These are phyloP conservation scores for Aquanectria penicillioides DNA, from an alignment of 2,329 filamentous ascomycete genomes.

Conservation along the genomic window DNA sequence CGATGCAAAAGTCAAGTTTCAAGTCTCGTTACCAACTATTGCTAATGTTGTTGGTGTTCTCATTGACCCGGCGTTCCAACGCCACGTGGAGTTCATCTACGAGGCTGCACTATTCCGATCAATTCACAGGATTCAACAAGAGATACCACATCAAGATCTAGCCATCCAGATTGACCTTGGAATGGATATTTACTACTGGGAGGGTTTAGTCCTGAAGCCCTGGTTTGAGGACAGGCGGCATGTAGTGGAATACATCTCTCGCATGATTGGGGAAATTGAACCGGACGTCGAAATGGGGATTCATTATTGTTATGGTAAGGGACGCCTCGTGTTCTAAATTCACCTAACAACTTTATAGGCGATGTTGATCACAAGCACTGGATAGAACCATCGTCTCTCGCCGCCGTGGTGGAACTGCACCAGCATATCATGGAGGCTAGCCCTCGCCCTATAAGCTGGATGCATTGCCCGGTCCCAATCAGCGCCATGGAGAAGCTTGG, in stretches of 20 bases:
- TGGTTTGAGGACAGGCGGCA: constrained; percentile 3
- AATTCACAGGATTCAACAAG: neutral
- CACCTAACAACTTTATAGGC: neutral
- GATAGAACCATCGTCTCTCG: constrained; percentile 1
- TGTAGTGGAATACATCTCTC: constrained; percentile 8
- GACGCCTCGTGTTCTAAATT: neutral
- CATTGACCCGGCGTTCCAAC: neutral
- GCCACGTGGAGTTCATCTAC: constrained; percentile 2
- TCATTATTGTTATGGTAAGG: constrained; percentile 14
- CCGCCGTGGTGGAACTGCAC: neutral
- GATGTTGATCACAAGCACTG: constrained; percentile 16
- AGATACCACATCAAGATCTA: neutral
- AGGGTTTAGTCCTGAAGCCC: neutral
- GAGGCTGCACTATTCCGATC: constrained; percentile 1
- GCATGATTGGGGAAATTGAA: neutral
- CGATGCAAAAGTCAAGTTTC: constrained; percentile 7
- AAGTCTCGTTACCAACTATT: constrained; percentile 11
- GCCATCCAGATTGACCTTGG: constrained; percentile 15
- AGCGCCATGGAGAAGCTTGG: constrained; percentile 9
- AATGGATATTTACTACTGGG: constrained; percentile 16
- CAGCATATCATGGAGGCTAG: neutral
- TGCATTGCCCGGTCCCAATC: constrained; percentile 5
- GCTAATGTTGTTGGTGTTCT: constrained; percentile 10
- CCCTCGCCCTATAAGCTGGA: constrained; percentile 1
- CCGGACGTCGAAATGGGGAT: constrained; percentile 5